These are phyloP conservation scores for Xylariales sp. DNA, from an alignment of 2,329 filamentous ascomycete genomes.

Conservation along the genomic window DNA sequence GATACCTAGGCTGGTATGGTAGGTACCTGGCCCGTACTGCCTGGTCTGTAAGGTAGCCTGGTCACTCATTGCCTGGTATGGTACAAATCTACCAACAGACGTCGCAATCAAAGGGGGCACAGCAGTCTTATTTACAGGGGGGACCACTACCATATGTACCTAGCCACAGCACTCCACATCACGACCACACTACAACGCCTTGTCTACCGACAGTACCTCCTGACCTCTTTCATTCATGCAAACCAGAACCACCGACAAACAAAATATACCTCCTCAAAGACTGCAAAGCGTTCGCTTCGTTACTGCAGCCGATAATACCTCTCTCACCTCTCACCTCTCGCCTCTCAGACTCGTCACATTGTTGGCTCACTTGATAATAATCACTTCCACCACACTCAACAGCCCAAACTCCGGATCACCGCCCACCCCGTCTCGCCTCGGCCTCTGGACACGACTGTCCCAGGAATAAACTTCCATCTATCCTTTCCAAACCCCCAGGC, in stretches of 20 bases:
- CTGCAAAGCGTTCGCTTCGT: slow-evolving; percentile 18
- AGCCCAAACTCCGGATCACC: slow-evolving; percentile 11
- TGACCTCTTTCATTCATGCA: slow-evolving; percentile 16
- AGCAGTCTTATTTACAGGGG: too few species aligned
- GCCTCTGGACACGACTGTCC: slow-evolving; percentile 5
- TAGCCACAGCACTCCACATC: slow-evolving; percentile 10
- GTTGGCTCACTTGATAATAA: neutral
- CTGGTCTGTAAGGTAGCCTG: too few species aligned
- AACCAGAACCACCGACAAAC: slow-evolving; percentile 6
- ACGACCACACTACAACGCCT: slow-evolving; percentile 12
- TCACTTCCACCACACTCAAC: neutral
- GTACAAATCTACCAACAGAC: too few species aligned
- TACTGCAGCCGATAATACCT: neutral
- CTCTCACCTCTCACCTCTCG: neutral
- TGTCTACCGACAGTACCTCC: slow-evolving; percentile 11
- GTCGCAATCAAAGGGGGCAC: slow-evolving; percentile 27
- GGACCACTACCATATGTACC: neutral
- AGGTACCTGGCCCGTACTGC: too few species aligned
- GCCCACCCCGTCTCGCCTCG: neutral
- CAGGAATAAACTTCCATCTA: slow-evolving; percentile 12
- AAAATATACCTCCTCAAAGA: slow-evolving; percentile 16
- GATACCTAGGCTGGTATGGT: neutral
- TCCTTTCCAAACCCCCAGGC: slow-evolving; percentile 19
- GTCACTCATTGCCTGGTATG: too few species aligned
- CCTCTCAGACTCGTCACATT: neutral